Evolutionary conservation across 805 yeast genomes (phyloP).

Genomic region (Diddensiella santjacobensis): DNA sequence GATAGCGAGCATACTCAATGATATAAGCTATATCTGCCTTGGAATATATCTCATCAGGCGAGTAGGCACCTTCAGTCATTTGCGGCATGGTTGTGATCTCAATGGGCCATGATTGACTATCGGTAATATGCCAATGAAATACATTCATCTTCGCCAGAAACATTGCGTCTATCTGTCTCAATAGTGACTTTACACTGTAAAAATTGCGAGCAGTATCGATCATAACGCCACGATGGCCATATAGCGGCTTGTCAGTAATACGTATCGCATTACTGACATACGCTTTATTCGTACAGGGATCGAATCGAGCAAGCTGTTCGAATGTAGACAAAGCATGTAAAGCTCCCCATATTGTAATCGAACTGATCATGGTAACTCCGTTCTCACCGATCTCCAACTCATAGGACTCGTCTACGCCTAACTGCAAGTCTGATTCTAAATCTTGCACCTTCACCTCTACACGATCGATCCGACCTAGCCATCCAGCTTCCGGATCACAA

Average conservation of each 20-base stretch:
- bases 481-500: background rate
- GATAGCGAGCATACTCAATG: constrained; percentile 33
- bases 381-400: constrained; percentile 24
- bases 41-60: constrained; percentile 33
- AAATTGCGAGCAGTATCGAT: constrained; percentile 41
- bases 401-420: constrained; percentile 40
- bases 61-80: constrained; percentile 40
- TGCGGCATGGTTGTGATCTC: constrained; percentile 34
- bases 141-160: constrained; percentile 38
- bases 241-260: constrained; percentile 37
- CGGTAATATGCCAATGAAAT: constrained; percentile 42
- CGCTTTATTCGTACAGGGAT: constrained; percentile 21
- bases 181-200: constrained; percentile 28
- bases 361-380: constrained; percentile 27
- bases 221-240: constrained; percentile 39
- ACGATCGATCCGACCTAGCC: background rate
- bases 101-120: constrained; percentile 42
- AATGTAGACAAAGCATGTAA: constrained; percentile 40
- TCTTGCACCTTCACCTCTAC: constrained; percentile 25
- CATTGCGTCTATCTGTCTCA: constrained; percentile 40
- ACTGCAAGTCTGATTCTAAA: constrained; percentile 32
- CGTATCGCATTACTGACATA: constrained; percentile 35
- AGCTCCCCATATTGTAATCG: constrained; percentile 42
- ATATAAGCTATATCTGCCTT: constrained; percentile 31
- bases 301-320: constrained; percentile 35